Conservation (phyloP, 306 rosid species). For the Bauhinia variegata region DNA sequence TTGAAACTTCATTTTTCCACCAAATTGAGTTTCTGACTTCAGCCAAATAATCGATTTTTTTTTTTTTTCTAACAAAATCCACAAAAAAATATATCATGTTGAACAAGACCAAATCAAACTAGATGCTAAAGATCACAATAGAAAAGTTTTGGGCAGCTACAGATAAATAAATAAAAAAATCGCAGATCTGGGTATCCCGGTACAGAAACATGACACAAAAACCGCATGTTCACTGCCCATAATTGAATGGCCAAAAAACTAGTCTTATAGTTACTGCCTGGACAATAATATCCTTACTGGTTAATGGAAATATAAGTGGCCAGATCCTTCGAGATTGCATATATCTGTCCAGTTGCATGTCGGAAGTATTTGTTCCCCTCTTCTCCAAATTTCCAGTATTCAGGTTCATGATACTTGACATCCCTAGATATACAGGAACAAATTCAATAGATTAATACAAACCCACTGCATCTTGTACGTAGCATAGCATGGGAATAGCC, state of each 20-base stretch:
- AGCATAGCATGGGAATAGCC: background rate
- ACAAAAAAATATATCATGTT: background rate
- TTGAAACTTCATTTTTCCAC: background rate
- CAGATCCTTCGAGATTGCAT: conserved; percentile 89
- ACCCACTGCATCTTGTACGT: background rate
- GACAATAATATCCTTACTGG: conserved; percentile 58
- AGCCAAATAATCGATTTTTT: background rate
- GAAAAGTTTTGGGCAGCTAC: background rate
- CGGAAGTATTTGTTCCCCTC: conserved; percentile 95
- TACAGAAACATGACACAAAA: background rate
- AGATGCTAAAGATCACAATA: background rate
- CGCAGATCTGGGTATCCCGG: background rate
- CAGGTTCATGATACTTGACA: conserved; percentile 96
- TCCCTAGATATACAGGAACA: conserved; percentile 47
- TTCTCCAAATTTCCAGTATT: conserved; percentile 98
- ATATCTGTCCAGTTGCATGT: conserved; percentile 98
- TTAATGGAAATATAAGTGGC: conserved; percentile 88
- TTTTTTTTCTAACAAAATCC: background rate
- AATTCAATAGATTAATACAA: conserved; percentile 10
- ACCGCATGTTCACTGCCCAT: background rate
- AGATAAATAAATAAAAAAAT: background rate
- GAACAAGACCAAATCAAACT: background rate
- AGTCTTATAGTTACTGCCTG: background rate
- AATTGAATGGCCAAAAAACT: background rate
- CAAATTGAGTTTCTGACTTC: too few species aligned